phyloP scores from a whole-genome alignment of 495 filamentous ascomycete species.

The Aspergillus ellipticus region DNA sequence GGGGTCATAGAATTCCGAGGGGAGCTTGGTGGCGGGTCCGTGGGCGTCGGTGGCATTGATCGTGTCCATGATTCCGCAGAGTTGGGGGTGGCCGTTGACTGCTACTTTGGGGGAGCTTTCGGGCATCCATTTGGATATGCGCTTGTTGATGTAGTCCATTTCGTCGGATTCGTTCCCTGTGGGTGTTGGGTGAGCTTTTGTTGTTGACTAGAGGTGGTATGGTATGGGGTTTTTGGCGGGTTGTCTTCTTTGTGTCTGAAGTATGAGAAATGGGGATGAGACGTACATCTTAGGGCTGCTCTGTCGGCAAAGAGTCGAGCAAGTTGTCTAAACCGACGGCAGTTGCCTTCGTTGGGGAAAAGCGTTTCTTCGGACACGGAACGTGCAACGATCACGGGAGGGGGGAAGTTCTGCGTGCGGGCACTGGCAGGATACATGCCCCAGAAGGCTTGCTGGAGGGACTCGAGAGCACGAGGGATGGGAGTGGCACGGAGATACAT shows the following conservation, averaged over 20 bases:
- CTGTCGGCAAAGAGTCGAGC: slow-evolving; percentile 76
- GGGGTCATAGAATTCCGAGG: slow-evolving; percentile 81
- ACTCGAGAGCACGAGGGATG: slow-evolving; percentile 80
- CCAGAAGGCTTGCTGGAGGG: slow-evolving; percentile 81
- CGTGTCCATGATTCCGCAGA: slow-evolving; percentile 91
- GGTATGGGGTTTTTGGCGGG: no score
- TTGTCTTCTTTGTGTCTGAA: background rate
- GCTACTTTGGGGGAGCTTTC: slow-evolving; percentile 60
- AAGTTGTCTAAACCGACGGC: slow-evolving; percentile 78
- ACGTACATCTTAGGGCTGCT: slow-evolving; percentile 66
- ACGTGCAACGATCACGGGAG: slow-evolving; percentile 71
- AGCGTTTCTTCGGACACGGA: slow-evolving; percentile 80
- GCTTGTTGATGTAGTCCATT: slow-evolving; percentile 75
- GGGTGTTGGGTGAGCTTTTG: background rate
- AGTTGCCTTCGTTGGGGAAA: slow-evolving; percentile 85
- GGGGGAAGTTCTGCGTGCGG: slow-evolving; percentile 59
- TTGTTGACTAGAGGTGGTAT: no score
- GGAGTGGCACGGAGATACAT: slow-evolving; percentile 85
- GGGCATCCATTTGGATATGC: slow-evolving; percentile 83
- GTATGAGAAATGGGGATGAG: background rate
- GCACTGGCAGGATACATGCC: slow-evolving; percentile 81
- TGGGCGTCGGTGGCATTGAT: slow-evolving; percentile 87
- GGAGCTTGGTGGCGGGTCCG: slow-evolving; percentile 71
- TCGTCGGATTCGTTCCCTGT: slow-evolving; percentile 72
- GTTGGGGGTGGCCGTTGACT: slow-evolving; percentile 77